Conservation (phyloP, 345 rosid genomes). For the Ceriops zippeliana region DNA sequence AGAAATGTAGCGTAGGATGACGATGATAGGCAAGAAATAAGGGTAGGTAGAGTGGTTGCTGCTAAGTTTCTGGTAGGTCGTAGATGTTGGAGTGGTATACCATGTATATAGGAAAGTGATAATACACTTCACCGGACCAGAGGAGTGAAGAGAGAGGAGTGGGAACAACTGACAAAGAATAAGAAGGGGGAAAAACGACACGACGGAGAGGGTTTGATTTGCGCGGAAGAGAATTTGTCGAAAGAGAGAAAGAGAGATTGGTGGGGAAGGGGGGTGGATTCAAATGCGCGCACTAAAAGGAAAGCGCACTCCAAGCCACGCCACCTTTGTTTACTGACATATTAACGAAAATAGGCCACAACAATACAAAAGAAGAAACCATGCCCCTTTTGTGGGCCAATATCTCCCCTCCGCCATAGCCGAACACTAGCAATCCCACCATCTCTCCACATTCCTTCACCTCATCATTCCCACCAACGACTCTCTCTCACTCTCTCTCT, state of each 20-base stretch:
- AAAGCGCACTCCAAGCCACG: slow-evolving; percentile 10
- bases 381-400: slow-evolving; percentile 37
- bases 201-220: too few relatives aligned
- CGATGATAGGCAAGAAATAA: not conserved
- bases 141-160: not conserved
- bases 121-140: not conserved
- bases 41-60: slow-evolving; percentile 13
- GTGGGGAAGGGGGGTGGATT: slow-evolving; percentile 7
- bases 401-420: slow-evolving; percentile 61
- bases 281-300: slow-evolving; percentile 39
- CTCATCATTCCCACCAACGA: slow-evolving; percentile 40
- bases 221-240: not conserved
- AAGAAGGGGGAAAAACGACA: not conserved
- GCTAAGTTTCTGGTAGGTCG: slow-evolving; percentile 18
- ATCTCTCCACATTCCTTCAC: slow-evolving; percentile 12
- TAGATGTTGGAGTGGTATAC: not conserved
- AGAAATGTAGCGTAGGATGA: not conserved
- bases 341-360: slow-evolving; percentile 6
- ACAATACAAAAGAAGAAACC: not conserved
- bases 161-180: not conserved
- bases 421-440: slow-evolving; percentile 38
- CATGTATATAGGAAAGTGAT: not conserved
- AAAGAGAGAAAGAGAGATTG: too few relatives aligned
- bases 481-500: slow-evolving; percentile 18
- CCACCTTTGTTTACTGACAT: not conserved